These are phyloP conservation scores for Petrea volubilis DNA, from an alignment of 257 asterid species.

Conservation along the genomic window DNA sequence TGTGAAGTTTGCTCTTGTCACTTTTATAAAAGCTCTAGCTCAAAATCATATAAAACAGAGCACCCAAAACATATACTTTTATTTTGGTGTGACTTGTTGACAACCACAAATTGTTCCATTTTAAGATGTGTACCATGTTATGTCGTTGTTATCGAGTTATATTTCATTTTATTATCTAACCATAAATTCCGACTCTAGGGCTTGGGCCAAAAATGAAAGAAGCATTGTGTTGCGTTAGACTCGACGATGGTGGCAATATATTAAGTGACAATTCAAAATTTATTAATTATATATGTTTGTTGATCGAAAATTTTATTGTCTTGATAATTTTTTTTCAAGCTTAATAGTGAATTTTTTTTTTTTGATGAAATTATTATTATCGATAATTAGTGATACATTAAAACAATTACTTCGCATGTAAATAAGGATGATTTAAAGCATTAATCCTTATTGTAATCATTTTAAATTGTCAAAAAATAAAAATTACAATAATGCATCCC, in stretches of 20 bases:
- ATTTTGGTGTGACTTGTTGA: neutral
- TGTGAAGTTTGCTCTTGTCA: slow-evolving; percentile 2
- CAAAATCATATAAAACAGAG: slow-evolving; percentile 25
- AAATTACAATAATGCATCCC: too few species aligned
- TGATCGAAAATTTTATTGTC: too few species aligned
- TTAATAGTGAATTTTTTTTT: too few species aligned
- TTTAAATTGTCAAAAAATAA: too few species aligned
- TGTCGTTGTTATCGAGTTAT: slow-evolving; percentile 23
- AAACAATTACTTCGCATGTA: too few species aligned
- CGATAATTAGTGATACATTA: too few species aligned
- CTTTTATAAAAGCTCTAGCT: slow-evolving; percentile 15
- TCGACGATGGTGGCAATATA: neutral
- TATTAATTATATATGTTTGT: too few species aligned
- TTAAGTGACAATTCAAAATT: too few species aligned
- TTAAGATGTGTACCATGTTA: slow-evolving; percentile 24
- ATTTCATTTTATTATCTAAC: slow-evolving; percentile 24
- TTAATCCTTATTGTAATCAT: too few species aligned
- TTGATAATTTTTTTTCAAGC: too few species aligned
- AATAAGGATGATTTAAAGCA: too few species aligned
- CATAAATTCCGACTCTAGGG: neutral
- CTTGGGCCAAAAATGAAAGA: neutral
- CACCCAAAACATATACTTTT: slow-evolving; percentile 27
- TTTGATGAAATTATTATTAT: too few species aligned
- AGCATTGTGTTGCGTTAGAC: neutral
- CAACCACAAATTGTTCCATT: slow-evolving; percentile 10